Percentiles rank a stretch among this genome's conserved stretches.
Conservation (phyloP, 176 grass and related monocot species). For the Triticum urartu region DNA sequence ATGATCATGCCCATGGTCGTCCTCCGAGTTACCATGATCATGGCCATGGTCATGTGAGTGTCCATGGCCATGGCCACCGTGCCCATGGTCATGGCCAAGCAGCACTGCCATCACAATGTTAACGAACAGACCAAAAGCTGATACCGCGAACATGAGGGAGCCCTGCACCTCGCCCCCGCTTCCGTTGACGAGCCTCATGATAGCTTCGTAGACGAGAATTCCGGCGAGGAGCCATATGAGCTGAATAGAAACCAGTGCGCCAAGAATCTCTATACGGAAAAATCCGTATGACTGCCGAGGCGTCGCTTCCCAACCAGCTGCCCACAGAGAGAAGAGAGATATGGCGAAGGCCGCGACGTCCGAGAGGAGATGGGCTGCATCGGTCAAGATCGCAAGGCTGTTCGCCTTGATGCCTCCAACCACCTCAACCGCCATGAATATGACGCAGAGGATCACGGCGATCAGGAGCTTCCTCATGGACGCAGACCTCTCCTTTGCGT, state of each 20-base stretch:
- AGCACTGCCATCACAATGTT: constrained; percentile 93
- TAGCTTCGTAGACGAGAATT: constrained; percentile 92
- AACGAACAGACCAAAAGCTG: constrained; percentile 87
- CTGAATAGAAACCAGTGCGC: constrained; percentile 90
- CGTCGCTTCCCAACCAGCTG: constrained; percentile 92
- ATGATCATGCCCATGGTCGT: constrained; percentile 32
- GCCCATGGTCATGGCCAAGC: constrained; percentile 95
- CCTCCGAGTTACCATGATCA: constrained; percentile 26
- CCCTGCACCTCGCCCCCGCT: constrained; percentile 70
- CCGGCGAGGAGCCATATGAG: constrained; percentile 96
- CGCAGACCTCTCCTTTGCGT: constrained; percentile 59
- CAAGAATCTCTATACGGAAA: constrained; percentile 86
- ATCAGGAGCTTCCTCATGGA: constrained; percentile 91
- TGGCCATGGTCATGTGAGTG: constrained; percentile 53
- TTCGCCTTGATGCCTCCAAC: constrained; percentile 93
- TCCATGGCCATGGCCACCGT: constrained; percentile 53
- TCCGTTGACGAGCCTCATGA: constrained; percentile 68
- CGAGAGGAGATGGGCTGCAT: constrained; percentile 94
- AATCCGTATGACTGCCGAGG: constrained; percentile 90
- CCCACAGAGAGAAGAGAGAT: constrained; percentile 94
- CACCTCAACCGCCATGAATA: constrained; percentile 94
- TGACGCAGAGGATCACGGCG: constrained; percentile 73
- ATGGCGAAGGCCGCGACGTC: constrained; percentile 94
- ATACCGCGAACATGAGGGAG: constrained; percentile 88
- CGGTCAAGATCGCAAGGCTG: constrained; percentile 92